These are phyloP conservation scores for Salvia rosmarinus DNA, from an alignment of 257 asterid genomes.

Conservation along the genomic window DNA sequence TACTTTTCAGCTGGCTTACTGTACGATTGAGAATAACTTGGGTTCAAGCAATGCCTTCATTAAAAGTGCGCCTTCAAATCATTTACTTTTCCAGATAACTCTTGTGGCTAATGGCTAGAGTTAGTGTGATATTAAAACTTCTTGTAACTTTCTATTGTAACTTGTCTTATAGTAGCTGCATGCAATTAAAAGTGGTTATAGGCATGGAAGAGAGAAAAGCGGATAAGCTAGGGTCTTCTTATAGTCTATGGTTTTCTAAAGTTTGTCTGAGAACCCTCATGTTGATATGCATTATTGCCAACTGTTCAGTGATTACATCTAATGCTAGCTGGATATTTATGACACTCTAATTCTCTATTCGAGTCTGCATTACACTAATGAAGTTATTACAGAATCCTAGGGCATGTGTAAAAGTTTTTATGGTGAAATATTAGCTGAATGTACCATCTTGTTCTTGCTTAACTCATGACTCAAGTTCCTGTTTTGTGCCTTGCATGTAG, in stretches of 20 bases:
- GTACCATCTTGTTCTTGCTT: too few species aligned
- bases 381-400: neutral
- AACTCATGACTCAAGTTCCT: too few species aligned
- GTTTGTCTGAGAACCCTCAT: constrained; percentile 10
- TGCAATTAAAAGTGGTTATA: constrained; percentile 26
- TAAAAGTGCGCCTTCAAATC: constrained; percentile 28
- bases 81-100: constrained; percentile 15
- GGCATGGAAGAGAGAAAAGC: constrained; percentile 26
- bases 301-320: neutral
- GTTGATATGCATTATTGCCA: constrained; percentile 18
- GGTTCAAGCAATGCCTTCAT: constrained; percentile 30
- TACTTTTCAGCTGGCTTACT: constrained; percentile 25
- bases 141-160: constrained; percentile 30
- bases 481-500: too few species aligned
- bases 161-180: constrained; percentile 37
- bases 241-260: neutral
- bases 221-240: constrained; percentile 20
- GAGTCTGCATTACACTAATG: neutral
- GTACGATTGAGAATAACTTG: constrained; percentile 32
- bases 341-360: neutral
- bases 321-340: neutral
- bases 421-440: too few species aligned
- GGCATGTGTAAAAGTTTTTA: too few species aligned
- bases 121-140: constrained; percentile 37
- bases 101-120: constrained; percentile 33